Percentiles rank a stretch among this genome's conserved stretches.
These are phyloP conservation scores for Ustilago shanxiensis DNA, from an alignment of 1,284 basidiomycete genomes.

Conservation along the genomic window DNA sequence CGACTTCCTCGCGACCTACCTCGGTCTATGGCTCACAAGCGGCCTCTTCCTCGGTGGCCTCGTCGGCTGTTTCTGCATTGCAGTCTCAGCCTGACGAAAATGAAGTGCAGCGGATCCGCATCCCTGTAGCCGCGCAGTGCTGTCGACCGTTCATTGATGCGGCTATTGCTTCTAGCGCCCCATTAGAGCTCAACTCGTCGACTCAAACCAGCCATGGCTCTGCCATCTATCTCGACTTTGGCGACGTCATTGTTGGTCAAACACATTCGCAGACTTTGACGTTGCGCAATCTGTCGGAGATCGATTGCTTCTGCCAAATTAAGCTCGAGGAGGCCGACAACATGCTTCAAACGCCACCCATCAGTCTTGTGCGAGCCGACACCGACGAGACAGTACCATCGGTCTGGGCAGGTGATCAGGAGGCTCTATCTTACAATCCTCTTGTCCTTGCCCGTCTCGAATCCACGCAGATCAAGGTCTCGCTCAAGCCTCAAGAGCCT, in stretches of 20 bases:
- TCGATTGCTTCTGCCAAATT: conserved; percentile 65
- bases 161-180: conserved; percentile 21
- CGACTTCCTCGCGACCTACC: conserved; percentile 52
- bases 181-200: conserved; percentile 12
- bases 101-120: conserved; percentile 43
- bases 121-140: conserved; percentile 53
- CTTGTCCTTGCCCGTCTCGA: conserved; percentile 31
- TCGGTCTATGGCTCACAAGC: conserved; percentile 47
- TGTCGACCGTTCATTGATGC: conserved; percentile 51
- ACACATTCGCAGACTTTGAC: conserved; percentile 48
- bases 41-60: conserved; percentile 34
- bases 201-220: conserved; percentile 37
- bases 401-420: conserved; percentile 51
- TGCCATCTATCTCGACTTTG: conserved; percentile 62
- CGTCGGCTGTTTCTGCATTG: conserved; percentile 39
- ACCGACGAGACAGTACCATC: conserved; percentile 39
- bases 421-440: conserved; percentile 34
- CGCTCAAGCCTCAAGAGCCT: conserved; percentile 53
- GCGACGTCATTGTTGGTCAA: conserved; percentile 66
- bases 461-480: conserved; percentile 43
- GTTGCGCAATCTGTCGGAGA: conserved; percentile 60
- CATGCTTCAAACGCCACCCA: conserved; percentile 53
- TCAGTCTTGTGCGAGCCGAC: conserved; percentile 44
- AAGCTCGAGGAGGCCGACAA: conserved; percentile 64
- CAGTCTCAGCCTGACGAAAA: conserved; percentile 36